Percentiles rank a stretch among this genome's conserved stretches.
phyloP scores from a whole-genome alignment of 306 rosid species.

The Lotus japonicus region DNA sequence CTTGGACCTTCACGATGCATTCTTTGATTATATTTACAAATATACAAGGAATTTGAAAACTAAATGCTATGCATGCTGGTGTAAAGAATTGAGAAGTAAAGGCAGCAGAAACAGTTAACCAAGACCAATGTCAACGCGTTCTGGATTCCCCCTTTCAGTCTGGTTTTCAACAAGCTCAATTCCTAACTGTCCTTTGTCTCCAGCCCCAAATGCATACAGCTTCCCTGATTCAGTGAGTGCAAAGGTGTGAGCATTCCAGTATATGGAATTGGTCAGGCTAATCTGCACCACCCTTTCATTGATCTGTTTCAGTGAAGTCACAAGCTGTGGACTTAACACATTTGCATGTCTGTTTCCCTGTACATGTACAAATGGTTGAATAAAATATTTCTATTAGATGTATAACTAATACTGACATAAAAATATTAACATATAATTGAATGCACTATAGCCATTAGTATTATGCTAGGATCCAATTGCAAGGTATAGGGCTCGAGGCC shows the following conservation, averaged over 20 bases:
- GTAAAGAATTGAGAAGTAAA: slow-evolving; percentile 18
- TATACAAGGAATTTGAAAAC: slow-evolving; percentile 40
- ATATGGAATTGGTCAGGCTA: slow-evolving; percentile 80
- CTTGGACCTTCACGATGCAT: slow-evolving; percentile 37
- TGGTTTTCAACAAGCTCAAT: slow-evolving; percentile 66
- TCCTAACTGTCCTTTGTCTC: slow-evolving; percentile 92
- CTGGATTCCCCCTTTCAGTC: slow-evolving; percentile 75
- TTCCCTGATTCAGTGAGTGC: slow-evolving; percentile 92
- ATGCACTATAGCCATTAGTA: not conserved
- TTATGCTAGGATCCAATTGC: not conserved
- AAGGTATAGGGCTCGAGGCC: no score
- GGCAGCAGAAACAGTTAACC: slow-evolving; percentile 27
- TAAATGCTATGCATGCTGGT: slow-evolving; percentile 45
- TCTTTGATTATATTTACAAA: slow-evolving; percentile 55
- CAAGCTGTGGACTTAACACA: slow-evolving; percentile 67
- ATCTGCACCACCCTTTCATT: slow-evolving; percentile 83
- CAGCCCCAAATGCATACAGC: slow-evolving; percentile 88
- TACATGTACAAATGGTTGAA: not conserved
- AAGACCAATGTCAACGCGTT: slow-evolving; percentile 71
- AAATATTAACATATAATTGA: not conserved
- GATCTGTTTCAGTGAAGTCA: slow-evolving; percentile 60
- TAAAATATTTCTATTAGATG: not conserved
- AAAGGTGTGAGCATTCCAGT: slow-evolving; percentile 94
- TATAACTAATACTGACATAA: not conserved
- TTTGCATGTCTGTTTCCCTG: slow-evolving; percentile 71